These are phyloP conservation scores for Botrytis pseudocinerea DNA, from an alignment of 2,329 filamentous ascomycete genomes.

Conservation along the genomic window DNA sequence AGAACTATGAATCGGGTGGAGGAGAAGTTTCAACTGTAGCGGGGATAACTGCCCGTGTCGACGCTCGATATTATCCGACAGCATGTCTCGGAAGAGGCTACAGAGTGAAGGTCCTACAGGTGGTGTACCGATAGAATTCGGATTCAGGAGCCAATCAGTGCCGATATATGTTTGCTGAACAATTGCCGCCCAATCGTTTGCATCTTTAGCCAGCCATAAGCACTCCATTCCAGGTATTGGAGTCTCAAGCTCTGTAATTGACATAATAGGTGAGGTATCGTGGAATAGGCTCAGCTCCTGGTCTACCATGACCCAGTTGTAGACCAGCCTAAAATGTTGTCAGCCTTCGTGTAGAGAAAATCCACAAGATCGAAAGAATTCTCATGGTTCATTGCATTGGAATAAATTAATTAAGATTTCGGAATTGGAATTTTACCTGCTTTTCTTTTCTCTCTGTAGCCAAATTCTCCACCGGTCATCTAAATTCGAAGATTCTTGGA, in stretches of 20 bases:
- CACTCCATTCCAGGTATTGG: conserved; percentile 62
- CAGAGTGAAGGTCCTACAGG: conserved; percentile 59
- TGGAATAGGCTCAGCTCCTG: conserved; percentile 70
- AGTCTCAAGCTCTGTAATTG: conserved; percentile 63
- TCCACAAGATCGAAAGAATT: background rate
- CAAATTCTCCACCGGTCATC: conserved; percentile 63
- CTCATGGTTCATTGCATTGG: background rate
- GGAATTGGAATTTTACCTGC: conserved; percentile 49
- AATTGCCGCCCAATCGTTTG: conserved; percentile 58
- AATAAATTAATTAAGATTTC: background rate
- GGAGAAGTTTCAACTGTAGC: conserved; percentile 63
- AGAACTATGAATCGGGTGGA: conserved; percentile 67
- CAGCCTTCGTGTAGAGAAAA: background rate
- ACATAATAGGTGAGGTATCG: conserved; percentile 62
- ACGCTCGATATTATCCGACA: conserved; percentile 60
- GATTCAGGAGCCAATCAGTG: conserved; percentile 42
- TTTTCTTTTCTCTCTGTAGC: conserved; percentile 64
- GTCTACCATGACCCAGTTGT: conserved; percentile 74
- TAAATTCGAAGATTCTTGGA: conserved; percentile 46
- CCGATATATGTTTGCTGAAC: conserved; percentile 61
- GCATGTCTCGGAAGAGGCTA: conserved; percentile 67
- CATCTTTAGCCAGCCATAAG: conserved; percentile 61
- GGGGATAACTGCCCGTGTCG: conserved; percentile 49
- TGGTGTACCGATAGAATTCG: conserved; percentile 46
- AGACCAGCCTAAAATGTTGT: conserved; percentile 56